Conservation (phyloP, 139 green algal species). For the Trebouxia sp. region DNA sequence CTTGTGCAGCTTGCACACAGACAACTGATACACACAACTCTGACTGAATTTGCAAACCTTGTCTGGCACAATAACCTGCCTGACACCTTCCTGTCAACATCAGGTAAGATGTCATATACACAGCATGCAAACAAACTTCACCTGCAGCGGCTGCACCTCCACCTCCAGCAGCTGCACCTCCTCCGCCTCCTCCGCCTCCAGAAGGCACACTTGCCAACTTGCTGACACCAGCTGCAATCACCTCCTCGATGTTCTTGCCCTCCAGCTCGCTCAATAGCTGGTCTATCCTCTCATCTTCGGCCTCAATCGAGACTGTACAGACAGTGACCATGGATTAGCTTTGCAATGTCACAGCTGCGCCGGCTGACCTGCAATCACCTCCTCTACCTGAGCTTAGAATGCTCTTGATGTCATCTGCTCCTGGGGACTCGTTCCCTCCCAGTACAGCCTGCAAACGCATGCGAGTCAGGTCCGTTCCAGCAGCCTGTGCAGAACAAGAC, state of each 20-base stretch:
- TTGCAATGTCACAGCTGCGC: background rate
- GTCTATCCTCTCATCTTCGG: conserved; percentile 61
- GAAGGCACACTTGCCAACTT: conserved; percentile 77
- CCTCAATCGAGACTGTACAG: conserved; percentile 64
- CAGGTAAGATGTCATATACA: too few species aligned
- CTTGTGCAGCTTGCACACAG: too few species aligned
- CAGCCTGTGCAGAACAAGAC: conserved; percentile 19
- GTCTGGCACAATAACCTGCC: too few species aligned
- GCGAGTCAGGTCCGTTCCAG: background rate
- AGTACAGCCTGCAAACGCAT: conserved; percentile 64
- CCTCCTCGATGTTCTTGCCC: conserved; percentile 75
- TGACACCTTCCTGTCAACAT: too few species aligned
- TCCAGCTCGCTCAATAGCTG: conserved; percentile 72
- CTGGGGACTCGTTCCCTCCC: conserved; percentile 66
- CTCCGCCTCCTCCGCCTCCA: conserved; percentile 56
- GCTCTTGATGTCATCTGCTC: conserved; percentile 65
- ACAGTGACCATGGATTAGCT: background rate
- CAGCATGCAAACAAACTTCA: background rate
- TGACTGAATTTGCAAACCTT: too few species aligned
- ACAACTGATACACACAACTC: too few species aligned
- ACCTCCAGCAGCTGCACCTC: conserved; percentile 32
- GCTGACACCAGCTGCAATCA: conserved; percentile 44
- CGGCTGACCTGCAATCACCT: background rate
- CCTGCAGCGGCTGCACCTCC: conserved; percentile 49
- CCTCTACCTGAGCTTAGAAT: conserved; percentile 65